Base-by-base conservation (phyloP, 768 basidiomycete genomes). In the Pulveroboletus sp. region DNA sequence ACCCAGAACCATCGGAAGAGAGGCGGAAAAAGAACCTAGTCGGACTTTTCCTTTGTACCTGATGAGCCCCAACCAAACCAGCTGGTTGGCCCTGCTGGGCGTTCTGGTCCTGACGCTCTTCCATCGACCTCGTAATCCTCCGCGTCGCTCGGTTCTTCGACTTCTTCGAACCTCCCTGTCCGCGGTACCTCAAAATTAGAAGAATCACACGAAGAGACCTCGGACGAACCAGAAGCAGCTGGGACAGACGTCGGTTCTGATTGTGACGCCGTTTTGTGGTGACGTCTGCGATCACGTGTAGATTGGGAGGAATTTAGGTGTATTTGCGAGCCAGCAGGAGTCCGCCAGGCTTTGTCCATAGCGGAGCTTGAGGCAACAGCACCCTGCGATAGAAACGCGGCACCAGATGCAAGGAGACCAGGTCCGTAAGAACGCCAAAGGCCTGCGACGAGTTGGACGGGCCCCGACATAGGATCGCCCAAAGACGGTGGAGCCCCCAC, bases 371-470 rank as follows among this genome's bases (percentile, higher is more conserved):
- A 68, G 16, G 72, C 69, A 0, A 71, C 68, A 12, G 78, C 70
- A 19, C 77, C 71, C 51, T 83, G 80, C 16, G 73, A 73, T 13
- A 90, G 65, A 5, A 89, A 63, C 3, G 80, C 78, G 0, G 85
- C 76, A 17, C 88, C 85, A 1, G 80, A 76, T 3, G 85, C 86
- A 12, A 91, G 58, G 36, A 91, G 75, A 3, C 76, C 63, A 1
- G 90, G 89, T 1, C 88, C 90, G 53, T 89, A 92, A 2, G 82
- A 78, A n/a, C 75, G 73, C 89, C 89, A 92, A 14, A 93, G 71
- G 1, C 79, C 80, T 19, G 75, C 78, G 2, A 77, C 77, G 17
- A 90, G 71, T 60, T 85, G 81, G 16, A 77, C 75, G 5, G 88
- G 86, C 3, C 85, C 86, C 12, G 78, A 77, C 13, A 76, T 73